Base-by-base conservation (phyloP, 1,284 basidiomycete species). In the Naganishia sp. region DNA sequence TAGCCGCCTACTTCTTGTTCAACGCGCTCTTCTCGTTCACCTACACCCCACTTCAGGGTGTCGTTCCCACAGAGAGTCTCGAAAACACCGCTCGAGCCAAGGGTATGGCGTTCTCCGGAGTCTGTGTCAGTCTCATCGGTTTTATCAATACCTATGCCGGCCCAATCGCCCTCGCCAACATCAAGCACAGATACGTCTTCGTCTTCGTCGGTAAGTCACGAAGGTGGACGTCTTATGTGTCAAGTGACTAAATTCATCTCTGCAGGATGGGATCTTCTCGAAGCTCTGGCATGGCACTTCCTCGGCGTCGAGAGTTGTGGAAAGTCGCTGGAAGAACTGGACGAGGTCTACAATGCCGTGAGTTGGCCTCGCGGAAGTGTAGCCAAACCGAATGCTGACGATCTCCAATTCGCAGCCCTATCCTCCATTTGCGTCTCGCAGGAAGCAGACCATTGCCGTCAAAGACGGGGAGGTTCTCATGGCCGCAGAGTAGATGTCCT, bases 51-150 rank as follows among this genome's bases (percentile, higher is more conserved):
- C 68, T 75, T n/a, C 84, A 86, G 74, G 85, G 83, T 3, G 73
- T 86, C 10, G 84, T 85, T 67, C 85, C 86, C 0, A 82, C 83
- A 23, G 85, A 86, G 69, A 84, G 83, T 67, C 77, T 86, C 18
- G 78, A 83, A 65, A 85, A 83, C 57, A 85, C 83, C 65, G 83
- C 84, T 53, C 81, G 84, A 61, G 85, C 85, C 6, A 86, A 86
- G 72, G 85, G 85, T 67, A 85, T 86, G 81, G 78, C 77, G 18
- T 70, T 75, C 45, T 75, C 75, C 23, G 75, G 75, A 53, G 70
- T 85, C 61, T 80, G 82, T 13, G 83, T 84, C 60, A 82, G 78
- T 67, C 80, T 81, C 55, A 82, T 83, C 32, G 82, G 81, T 1
- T 84, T 85, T 71, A 83, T 85, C 67, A 85, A 84, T 70, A 76